phyloP scores from a whole-genome alignment of 495 filamentous ascomycete species.

The Penicillium dipodomyicola region DNA sequence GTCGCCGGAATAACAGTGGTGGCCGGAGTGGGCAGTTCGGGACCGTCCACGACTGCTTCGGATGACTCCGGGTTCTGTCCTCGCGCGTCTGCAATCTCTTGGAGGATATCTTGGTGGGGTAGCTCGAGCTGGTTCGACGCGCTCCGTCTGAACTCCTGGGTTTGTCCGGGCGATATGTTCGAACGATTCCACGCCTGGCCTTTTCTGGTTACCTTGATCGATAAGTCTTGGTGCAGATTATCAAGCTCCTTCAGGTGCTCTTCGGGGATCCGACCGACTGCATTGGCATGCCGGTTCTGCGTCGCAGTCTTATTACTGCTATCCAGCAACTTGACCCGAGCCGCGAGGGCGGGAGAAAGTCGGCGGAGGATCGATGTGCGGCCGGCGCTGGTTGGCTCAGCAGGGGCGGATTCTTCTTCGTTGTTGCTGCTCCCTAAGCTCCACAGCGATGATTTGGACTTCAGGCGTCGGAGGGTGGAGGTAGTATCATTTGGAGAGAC shows the following conservation, averaged over 20 bases:
- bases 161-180: conserved; percentile 16
- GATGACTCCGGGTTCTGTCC: conserved; percentile 16
- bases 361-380: conserved; percentile 43
- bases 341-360: conserved; percentile 68
- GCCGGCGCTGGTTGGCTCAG: conserved; percentile 23
- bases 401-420: conserved; percentile 31
- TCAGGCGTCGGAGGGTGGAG: conserved; percentile 36
- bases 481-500: conserved; percentile 38
- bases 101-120: conserved; percentile 20
- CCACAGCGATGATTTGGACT: conserved; percentile 45
- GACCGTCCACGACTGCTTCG: conserved; percentile 23
- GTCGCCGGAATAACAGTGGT: conserved; percentile 11
- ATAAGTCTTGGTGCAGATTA: conserved; percentile 56
- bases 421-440: conserved; percentile 40
- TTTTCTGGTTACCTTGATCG: conserved; percentile 54
- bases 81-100: conserved; percentile 19
- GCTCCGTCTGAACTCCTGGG: conserved; percentile 15
- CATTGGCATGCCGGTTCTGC: conserved; percentile 39
- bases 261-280: conserved; percentile 71
- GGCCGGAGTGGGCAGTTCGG: conserved; percentile 16
- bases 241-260: conserved; percentile 69
- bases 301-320: conserved; percentile 49
- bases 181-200: conserved; percentile 63
- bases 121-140: conserved; percentile 26
- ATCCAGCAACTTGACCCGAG: conserved; percentile 71